Evolutionary conservation across 2,329 filamentous ascomycete species (phyloP).

Genomic region (Aspergillus texensis): DNA sequence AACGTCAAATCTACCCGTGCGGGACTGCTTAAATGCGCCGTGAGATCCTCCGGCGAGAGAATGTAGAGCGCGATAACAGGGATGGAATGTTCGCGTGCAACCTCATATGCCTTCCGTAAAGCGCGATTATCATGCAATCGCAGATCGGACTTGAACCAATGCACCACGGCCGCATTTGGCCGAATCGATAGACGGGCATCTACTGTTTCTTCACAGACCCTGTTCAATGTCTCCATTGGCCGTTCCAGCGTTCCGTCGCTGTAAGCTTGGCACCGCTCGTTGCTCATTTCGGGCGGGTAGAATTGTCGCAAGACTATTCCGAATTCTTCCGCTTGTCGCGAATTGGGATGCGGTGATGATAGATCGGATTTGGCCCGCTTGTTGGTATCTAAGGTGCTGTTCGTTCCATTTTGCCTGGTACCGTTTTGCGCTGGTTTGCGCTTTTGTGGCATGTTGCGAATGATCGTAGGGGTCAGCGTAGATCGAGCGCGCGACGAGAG

Average conservation of each 20-base stretch:
- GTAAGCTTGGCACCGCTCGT: conserved; percentile 74
- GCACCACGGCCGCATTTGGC: conserved; percentile 68
- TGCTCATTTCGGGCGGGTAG: conserved; percentile 86
- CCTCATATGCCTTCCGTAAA: conserved; percentile 66
- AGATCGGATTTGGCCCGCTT: conserved; percentile 25
- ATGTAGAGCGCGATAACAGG: conserved; percentile 78
- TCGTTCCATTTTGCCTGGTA: conserved; percentile 1
- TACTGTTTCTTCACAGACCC: conserved; percentile 64
- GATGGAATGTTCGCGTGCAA: conserved; percentile 67
- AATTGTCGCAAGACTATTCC: conserved; percentile 72
- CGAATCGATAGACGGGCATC: conserved; percentile 54
- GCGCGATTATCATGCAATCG: conserved; percentile 73
- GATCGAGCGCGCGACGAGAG: background rate
- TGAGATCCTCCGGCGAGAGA: conserved; percentile 79
- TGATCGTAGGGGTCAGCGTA: background rate
- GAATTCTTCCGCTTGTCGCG: conserved; percentile 50
- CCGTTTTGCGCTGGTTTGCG: conserved; percentile 25
- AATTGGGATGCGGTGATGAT: conserved; percentile 33
- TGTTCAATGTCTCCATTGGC: conserved; percentile 70
- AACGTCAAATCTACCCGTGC: conserved; percentile 79
- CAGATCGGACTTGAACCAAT: conserved; percentile 90
- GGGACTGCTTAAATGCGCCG: conserved; percentile 75
- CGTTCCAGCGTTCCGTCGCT: conserved; percentile 68
- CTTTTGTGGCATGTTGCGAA: conserved; percentile 20
- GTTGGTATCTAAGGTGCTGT: conserved; percentile 9